Conservation (phyloP, 352 stramenopile genomes). For the Saprolegnia diclina region DNA sequence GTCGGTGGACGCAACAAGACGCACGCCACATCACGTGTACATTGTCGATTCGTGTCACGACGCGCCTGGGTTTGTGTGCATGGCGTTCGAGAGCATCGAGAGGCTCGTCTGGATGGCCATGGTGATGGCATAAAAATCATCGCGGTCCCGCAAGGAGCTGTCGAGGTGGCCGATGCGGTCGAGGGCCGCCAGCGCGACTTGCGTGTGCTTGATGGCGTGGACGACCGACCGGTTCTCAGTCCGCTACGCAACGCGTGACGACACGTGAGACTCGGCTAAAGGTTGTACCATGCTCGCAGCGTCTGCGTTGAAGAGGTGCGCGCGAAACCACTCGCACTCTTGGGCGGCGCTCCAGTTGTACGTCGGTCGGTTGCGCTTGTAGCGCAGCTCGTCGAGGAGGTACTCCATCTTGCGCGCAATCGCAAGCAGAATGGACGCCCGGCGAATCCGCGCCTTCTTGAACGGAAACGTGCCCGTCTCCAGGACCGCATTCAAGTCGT, state of each 20-base stretch:
- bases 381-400: slow-evolving; percentile 20
- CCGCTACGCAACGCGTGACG: neutral
- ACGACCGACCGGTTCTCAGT: slow-evolving; percentile 1
- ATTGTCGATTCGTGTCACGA: neutral
- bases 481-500: slow-evolving; percentile 6
- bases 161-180: neutral
- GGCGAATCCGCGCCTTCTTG: slow-evolving; percentile 19
- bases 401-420: slow-evolving; percentile 26
- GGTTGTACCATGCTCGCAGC: slow-evolving; percentile 7
- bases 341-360: slow-evolving; percentile 1
- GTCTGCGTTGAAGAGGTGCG: slow-evolving; percentile 19
- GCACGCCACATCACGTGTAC: neutral
- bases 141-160: neutral
- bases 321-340: slow-evolving; percentile 22
- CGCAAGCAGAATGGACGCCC: slow-evolving; percentile 16
- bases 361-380: neutral
- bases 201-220: neutral
- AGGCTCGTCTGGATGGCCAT: slow-evolving; percentile 17
- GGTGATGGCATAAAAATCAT: slow-evolving; percentile 22
- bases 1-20: too few species aligned
- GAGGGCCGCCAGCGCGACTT: neutral
- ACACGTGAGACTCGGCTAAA: neutral
- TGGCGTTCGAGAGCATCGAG: slow-evolving; percentile 15
- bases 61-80: neutral
- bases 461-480: slow-evolving; percentile 16